Evolutionary conservation across 164 flowering plant species (phyloP).

Genomic region (Litsea cubeba): DNA sequence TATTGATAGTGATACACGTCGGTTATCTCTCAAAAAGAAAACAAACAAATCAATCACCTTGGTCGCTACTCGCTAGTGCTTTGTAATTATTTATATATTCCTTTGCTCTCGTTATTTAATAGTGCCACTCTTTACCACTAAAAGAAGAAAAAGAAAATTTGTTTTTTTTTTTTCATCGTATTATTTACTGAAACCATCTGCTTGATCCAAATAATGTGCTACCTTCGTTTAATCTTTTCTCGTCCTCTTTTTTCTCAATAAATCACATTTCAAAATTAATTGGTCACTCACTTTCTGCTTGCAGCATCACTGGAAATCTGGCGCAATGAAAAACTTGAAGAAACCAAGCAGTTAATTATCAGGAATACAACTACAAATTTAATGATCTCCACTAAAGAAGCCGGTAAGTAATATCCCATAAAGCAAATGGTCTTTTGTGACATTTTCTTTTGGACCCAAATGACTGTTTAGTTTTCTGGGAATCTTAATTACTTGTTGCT

Average conservation of each 20-base stretch:
- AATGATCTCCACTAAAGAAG: constrained; percentile 41
- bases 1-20: too few species aligned
- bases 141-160: neutral
- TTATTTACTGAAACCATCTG: neutral
- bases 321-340: constrained; percentile 69
- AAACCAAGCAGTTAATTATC: constrained; percentile 31
- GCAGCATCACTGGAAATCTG: constrained; percentile 79
- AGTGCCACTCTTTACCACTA: too few species aligned
- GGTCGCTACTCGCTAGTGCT: too few species aligned
- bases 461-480: neutral
- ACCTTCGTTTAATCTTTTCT: too few species aligned
- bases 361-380: constrained; percentile 31
- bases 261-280: neutral
- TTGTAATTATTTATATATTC: too few species aligned
- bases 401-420: constrained; percentile 39
- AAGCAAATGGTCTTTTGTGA: neutral
- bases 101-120: too few species aligned
- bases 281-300: constrained; percentile 12
- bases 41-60: too few species aligned
- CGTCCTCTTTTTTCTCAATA: neutral
- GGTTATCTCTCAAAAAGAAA: too few species aligned
- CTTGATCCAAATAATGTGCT: too few species aligned
- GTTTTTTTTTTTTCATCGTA: neutral
- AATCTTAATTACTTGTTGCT: too few species aligned
- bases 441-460: neutral